Evolutionary conservation across 2,329 filamentous ascomycete genomes (phyloP).

Genomic region (Colletotrichum sp.): DNA sequence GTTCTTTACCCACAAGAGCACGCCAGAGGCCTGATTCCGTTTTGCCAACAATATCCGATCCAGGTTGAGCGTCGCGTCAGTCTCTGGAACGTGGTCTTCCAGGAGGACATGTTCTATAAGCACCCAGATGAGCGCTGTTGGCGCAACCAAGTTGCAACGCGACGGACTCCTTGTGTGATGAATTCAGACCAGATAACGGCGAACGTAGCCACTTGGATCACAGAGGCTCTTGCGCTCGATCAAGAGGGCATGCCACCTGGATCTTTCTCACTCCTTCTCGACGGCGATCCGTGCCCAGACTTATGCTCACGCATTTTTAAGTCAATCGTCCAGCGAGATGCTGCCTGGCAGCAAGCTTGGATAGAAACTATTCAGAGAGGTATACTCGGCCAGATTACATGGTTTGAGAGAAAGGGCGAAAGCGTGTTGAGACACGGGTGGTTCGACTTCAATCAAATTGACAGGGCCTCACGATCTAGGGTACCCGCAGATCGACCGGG

Average conservation of each 20-base stretch:
- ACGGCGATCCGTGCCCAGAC: fast-evolving
- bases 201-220: not conserved
- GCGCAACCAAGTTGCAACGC: fast-evolving
- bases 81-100: not conserved
- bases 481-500: not conserved
- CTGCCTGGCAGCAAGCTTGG: not conserved
- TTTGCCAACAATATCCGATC: not conserved
- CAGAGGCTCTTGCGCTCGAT: not conserved
- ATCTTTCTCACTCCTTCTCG: not conserved
- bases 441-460: not conserved
- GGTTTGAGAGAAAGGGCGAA: not conserved
- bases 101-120: not conserved
- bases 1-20: not conserved
- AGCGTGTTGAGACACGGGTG: not conserved
- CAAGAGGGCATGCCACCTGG: not conserved
- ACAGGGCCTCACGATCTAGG: fast-evolving
- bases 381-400: fast-evolving
- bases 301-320: not conserved
- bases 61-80: not conserved
- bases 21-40: fast-evolving
- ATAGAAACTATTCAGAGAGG: fast-evolving
- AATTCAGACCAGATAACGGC: not conserved
- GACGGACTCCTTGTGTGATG: not conserved
- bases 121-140: not conserved
- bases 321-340: not conserved